These are phyloP conservation scores for Colletotrichum acutatum DNA, from an alignment of 2,329 filamentous ascomycete species.

Conservation along the genomic window DNA sequence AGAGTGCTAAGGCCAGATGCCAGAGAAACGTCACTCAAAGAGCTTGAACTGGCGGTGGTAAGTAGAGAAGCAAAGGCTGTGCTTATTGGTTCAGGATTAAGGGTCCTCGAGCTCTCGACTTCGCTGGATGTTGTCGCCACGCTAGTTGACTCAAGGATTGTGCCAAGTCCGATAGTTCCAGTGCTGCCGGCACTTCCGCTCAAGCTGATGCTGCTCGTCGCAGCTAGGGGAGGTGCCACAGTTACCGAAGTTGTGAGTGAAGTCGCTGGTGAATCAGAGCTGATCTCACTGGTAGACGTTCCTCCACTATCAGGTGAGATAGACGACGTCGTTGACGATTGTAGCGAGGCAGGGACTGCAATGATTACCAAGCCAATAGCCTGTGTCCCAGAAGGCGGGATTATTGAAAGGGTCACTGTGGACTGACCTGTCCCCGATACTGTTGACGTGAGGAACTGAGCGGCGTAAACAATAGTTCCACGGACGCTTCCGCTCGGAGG, in stretches of 20 bases:
- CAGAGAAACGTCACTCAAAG: neutral
- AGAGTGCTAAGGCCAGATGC: neutral
- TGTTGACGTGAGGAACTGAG: neutral
- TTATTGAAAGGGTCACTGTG: neutral
- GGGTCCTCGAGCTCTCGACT: neutral
- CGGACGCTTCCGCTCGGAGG: neutral
- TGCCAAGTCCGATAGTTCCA: neutral
- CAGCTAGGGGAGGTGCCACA: neutral
- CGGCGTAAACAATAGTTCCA: neutral
- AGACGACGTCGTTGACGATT: neutral
- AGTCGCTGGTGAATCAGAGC: neutral
- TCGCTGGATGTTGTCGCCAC: neutral
- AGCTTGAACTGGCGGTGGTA: neutral
- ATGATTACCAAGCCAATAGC: conserved; percentile 1
- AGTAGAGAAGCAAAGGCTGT: neutral
- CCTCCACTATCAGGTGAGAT: neutral
- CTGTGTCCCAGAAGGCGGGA: conserved; percentile 2
- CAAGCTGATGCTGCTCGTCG: neutral
- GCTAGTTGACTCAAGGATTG: neutral
- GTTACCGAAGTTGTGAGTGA: neutral
- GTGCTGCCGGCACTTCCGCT: neutral
- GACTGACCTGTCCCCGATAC: neutral
- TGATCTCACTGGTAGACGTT: neutral
- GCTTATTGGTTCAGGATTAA: neutral
- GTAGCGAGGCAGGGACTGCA: neutral